These are phyloP conservation scores for Ganoderma leucocontextum DNA, from an alignment of 1,284 basidiomycete genomes.

Conservation along the genomic window DNA sequence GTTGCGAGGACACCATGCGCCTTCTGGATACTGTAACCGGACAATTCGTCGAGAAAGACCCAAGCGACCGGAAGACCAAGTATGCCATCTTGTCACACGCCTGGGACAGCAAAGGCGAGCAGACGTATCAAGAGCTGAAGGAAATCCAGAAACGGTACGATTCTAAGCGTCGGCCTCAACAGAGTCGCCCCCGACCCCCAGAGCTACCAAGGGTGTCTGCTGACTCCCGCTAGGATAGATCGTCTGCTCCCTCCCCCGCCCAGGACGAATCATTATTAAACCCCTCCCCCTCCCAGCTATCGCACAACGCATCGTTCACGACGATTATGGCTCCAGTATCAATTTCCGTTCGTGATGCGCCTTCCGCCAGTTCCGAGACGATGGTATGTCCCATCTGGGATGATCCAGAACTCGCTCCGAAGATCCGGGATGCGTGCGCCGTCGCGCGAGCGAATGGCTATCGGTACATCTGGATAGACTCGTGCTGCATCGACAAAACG, in stretches of 20 bases:
- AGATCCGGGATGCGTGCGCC: too few relatives aligned
- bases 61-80: not conserved
- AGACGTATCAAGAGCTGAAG: not conserved
- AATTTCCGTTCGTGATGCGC: not conserved
- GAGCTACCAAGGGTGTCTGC: too few relatives aligned
- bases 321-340: not conserved
- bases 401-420: not conserved
- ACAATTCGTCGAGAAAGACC: not conserved
- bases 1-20: not conserved
- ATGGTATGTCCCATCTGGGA: not conserved
- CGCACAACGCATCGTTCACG: not conserved
- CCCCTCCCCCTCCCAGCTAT: not conserved
- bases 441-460: too few relatives aligned
- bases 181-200: not conserved
- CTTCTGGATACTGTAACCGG: not conserved
- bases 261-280: too few relatives aligned
- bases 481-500: not conserved
- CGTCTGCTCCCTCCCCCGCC: too few relatives aligned
- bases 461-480: not conserved
- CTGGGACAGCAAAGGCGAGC: not conserved
- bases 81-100: not conserved
- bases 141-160: not conserved
- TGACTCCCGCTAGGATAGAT: too few relatives aligned
- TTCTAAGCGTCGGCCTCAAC: not conserved
- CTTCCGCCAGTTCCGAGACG: not conserved